Percentiles rank a stretch among this genome's conserved stretches.
Conservation (phyloP, 306 rosid species). For the Inga laurina region DNA sequence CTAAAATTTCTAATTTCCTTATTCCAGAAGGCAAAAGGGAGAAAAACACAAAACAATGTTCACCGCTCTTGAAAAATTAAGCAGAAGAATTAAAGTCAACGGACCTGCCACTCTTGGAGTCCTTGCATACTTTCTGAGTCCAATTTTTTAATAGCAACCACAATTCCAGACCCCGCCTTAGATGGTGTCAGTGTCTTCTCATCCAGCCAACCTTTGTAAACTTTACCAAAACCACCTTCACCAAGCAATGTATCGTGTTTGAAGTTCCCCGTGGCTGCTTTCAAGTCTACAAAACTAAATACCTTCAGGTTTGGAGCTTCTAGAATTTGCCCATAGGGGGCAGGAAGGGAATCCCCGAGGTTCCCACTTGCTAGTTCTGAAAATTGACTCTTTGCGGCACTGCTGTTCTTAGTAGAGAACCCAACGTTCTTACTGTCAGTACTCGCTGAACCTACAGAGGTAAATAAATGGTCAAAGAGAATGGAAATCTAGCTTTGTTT, state of each 20-base stretch:
- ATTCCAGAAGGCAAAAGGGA: background rate
- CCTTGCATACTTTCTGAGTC: slow-evolving; percentile 78
- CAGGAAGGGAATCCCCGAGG: slow-evolving; percentile 13
- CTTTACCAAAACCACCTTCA: slow-evolving; percentile 90
- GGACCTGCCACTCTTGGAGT: slow-evolving; percentile 83
- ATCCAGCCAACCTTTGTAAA: slow-evolving; percentile 85
- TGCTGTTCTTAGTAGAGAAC: slow-evolving; percentile 46
- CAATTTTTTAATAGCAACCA: slow-evolving; percentile 77
- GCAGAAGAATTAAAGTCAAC: background rate
- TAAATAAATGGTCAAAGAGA: background rate
- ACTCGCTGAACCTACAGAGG: slow-evolving; percentile 39
- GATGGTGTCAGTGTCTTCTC: slow-evolving; percentile 62
- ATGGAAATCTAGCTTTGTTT: background rate
- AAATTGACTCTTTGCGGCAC: slow-evolving; percentile 46
- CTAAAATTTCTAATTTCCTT: background rate
- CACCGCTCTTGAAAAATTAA: background rate
- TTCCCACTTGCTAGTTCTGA: slow-evolving; percentile 49
- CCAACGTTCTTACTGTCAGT: slow-evolving; percentile 35
- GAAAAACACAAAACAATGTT: background rate
- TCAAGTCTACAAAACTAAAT: slow-evolving; percentile 65
- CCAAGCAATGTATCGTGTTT: slow-evolving; percentile 63
- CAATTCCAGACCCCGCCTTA: slow-evolving; percentile 55
- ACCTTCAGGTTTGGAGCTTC: slow-evolving; percentile 60
- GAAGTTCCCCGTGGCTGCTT: slow-evolving; percentile 62
- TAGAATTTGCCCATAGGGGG: slow-evolving; percentile 44